Conservation (phyloP, 2,329 filamentous ascomycete genomes). For the Madurella mycetomatis region DNA sequence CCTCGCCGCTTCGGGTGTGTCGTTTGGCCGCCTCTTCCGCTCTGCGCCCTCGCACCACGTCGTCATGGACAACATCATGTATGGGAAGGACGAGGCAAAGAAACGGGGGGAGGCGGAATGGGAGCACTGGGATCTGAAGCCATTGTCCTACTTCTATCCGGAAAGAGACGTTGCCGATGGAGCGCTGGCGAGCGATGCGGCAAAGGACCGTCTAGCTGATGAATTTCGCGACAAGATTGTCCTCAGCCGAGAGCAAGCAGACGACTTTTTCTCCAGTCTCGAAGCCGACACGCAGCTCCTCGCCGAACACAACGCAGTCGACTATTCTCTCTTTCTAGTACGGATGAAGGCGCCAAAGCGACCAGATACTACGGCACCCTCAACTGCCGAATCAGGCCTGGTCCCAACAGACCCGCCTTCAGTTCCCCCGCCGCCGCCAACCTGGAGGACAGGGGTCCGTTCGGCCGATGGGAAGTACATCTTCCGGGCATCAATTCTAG, state of each 20-base stretch:
- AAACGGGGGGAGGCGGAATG: slow-evolving; percentile 41
- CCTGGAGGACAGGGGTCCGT: slow-evolving; percentile 59
- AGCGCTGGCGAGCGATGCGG: slow-evolving; percentile 57
- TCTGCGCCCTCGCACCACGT: slow-evolving; percentile 66
- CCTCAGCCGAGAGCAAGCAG: slow-evolving; percentile 51
- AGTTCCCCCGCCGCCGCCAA: slow-evolving; percentile 34
- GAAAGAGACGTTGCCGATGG: slow-evolving; percentile 67
- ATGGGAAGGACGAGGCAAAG: slow-evolving; percentile 48
- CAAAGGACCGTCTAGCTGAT: slow-evolving; percentile 62
- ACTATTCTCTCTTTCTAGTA: slow-evolving; percentile 71
- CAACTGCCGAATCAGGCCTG: slow-evolving; percentile 22
- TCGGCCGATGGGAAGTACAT: slow-evolving; percentile 61
- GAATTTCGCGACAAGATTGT: slow-evolving; percentile 63
- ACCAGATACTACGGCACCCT: slow-evolving; percentile 20
- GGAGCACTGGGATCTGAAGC: slow-evolving; percentile 73
- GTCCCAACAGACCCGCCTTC: slow-evolving; percentile 32
- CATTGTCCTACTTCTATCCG: slow-evolving; percentile 69
- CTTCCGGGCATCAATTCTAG: slow-evolving; percentile 63
- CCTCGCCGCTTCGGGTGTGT: slow-evolving; percentile 50
- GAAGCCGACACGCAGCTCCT: slow-evolving; percentile 61
- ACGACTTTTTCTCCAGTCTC: slow-evolving; percentile 51
- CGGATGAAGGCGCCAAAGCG: slow-evolving; percentile 34
- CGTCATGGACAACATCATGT: slow-evolving; percentile 72
- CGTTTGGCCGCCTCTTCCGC: slow-evolving; percentile 57
- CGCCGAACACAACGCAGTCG: slow-evolving; percentile 60